Evolutionary conservation across 2,329 filamentous ascomycete genomes (phyloP).

Genomic region (Trichophyton rubrum): DNA sequence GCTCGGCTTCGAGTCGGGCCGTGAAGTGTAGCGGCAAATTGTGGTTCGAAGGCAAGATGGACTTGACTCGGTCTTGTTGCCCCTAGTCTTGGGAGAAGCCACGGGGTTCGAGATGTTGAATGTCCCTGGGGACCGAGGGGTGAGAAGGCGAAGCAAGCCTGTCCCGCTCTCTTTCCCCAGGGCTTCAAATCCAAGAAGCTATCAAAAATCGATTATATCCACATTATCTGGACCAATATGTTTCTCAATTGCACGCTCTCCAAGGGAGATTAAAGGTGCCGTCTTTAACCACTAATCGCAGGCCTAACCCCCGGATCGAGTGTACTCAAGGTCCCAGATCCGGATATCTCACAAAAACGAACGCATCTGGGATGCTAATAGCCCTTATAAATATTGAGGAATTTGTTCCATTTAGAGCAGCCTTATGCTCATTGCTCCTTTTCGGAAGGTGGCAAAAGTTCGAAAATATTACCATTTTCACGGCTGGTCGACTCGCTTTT

Average conservation of each 20-base stretch:
- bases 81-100: constrained; percentile 49
- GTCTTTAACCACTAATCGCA: constrained; percentile 22
- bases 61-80: constrained; percentile 53
- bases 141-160: not conserved
- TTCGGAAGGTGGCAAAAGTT: constrained; percentile 55
- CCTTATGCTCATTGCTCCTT: constrained; percentile 48
- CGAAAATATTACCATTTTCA: constrained; percentile 70
- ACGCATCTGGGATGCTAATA: constrained; percentile 44
- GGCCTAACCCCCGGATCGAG: constrained; percentile 21
- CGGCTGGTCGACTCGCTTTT: constrained; percentile 79
- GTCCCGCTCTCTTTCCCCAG: not conserved
- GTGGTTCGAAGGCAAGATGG: constrained; percentile 51
- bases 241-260: not conserved
- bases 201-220: not conserved
- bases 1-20: not conserved
- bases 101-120: constrained; percentile 56
- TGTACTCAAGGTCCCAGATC: constrained; percentile 33
- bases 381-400: constrained; percentile 56
- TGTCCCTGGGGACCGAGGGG: constrained; percentile 19
- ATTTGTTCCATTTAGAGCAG: constrained; percentile 57
- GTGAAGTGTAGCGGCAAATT: constrained; percentile 27
- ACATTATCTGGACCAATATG: not conserved
- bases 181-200: not conserved
- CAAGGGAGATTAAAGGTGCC: not conserved
- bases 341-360: constrained; percentile 49